Conservation (phyloP, 2,329 filamentous ascomycete genomes). For the Colletotrichum musae region DNA sequence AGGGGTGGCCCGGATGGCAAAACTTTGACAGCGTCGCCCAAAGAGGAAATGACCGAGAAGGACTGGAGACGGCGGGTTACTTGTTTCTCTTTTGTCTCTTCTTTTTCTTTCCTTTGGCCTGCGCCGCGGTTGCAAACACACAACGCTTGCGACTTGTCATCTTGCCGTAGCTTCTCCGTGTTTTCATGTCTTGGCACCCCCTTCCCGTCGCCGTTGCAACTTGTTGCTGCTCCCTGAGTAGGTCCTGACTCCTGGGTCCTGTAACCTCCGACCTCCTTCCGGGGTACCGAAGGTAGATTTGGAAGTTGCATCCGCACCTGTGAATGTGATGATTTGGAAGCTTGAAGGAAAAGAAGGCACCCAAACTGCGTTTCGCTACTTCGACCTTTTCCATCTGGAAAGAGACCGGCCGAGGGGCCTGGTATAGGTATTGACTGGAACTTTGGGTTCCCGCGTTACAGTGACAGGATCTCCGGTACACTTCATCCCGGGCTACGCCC, state of each 20-base stretch:
- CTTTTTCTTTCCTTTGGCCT: background rate
- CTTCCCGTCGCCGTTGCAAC: constrained; percentile 16
- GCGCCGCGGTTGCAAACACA: constrained; percentile 3
- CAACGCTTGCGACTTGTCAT: background rate
- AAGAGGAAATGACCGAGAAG: constrained; percentile 31
- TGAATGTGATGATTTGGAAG: too few relatives aligned
- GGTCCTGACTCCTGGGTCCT: background rate
- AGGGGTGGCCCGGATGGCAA: constrained; percentile 14
- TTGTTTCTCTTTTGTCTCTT: constrained; percentile 31
- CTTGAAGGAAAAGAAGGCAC: too few relatives aligned
- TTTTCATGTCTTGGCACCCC: constrained; percentile 18
- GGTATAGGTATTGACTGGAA: too few relatives aligned
- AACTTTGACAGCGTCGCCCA: constrained; percentile 28
- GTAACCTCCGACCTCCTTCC: too few relatives aligned
- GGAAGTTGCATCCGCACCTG: too few relatives aligned
- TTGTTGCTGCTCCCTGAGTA: background rate
- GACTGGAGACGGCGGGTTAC: constrained; percentile 3
- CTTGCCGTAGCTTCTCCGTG: constrained; percentile 15
- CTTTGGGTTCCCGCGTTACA: too few relatives aligned
- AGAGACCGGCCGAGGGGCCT: too few relatives aligned
- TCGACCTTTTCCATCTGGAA: too few relatives aligned
- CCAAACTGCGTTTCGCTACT: too few relatives aligned
- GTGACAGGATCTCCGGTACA: too few relatives aligned
- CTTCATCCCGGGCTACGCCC: too few relatives aligned
- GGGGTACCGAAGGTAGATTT: too few relatives aligned